These are phyloP conservation scores for carrot (Daucus carota) DNA, from an alignment of 129 eudicot species.

Conservation along the genomic window DNA sequence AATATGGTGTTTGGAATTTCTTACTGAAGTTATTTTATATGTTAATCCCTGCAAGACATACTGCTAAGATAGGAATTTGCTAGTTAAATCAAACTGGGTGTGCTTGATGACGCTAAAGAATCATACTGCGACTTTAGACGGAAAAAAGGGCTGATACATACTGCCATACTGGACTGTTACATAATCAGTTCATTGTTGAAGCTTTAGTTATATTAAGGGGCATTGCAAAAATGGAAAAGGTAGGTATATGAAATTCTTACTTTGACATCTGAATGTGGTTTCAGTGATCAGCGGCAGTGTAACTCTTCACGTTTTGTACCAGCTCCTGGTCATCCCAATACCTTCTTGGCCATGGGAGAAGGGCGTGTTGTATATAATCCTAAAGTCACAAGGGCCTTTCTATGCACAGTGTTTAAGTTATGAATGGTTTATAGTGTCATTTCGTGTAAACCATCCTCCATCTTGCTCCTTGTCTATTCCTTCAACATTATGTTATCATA, in stretches of 20 bases:
- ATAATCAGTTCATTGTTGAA: not conserved
- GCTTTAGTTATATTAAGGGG: not conserved
- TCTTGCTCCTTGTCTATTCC: not conserved
- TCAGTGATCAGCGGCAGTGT: not conserved
- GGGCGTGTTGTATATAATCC: not conserved
- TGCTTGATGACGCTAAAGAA: not conserved
- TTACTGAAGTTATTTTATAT: not conserved
- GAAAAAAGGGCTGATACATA: not conserved
- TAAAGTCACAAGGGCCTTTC: not conserved
- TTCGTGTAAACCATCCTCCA: not conserved
- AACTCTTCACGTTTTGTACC: not conserved
- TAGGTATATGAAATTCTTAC: not conserved
- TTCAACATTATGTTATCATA: not conserved
- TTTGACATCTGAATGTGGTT: constrained; percentile 1
- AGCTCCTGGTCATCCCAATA: not conserved
- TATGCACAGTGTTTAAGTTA: not conserved
- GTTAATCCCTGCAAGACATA: not conserved
- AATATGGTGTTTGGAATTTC: not conserved
- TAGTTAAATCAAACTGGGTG: not conserved
- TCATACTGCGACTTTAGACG: not conserved
- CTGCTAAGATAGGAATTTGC: not conserved
- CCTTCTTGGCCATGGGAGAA: not conserved
- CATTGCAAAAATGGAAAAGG: no score
- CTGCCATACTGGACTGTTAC: not conserved
- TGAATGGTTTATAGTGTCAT: not conserved